Base-by-base conservation (phyloP, 202 grass and related monocot species). In the Musa balbisiana region DNA sequence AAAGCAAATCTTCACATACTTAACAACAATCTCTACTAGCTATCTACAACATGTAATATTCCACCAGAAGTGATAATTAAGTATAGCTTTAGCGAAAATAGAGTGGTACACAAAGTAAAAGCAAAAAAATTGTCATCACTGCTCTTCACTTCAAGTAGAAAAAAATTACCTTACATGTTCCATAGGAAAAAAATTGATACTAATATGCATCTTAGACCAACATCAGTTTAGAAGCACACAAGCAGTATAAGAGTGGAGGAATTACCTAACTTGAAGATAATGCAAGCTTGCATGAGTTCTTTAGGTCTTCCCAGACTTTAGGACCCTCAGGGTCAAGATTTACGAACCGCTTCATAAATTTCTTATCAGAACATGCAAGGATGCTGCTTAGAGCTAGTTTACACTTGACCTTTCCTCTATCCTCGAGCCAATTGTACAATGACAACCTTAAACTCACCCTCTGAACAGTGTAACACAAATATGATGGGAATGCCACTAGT, bases 391-490 rank as follows among this genome's bases (percentile, higher is more conserved):
- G 74, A 64, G 90, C 86, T 59, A 85, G 14, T 22, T 64, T 58
- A 52, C 82, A 73, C 23, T 20, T 56, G 64, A 58, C 43, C 69
- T 51, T 10, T 17, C 87, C 86, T 73, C 8, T 92, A 64, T 85
- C 82, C 77, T 58, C 55, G 69, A 92, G 75, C 90, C 90, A 92
- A 25, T 83, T 79, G 82, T 89, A 92, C 90, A 85, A 87, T 16
- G 80, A 69, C 52, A 85, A 60, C 80, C 90, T 92, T 55, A 59
- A n/a, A 78, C 85, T 89, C 60, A 62, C 66, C 84, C 90, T 89
- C 66, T 78, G 76, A 33, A 81, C 10, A 78, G 84, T 89, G 73
- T 84, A 92, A 0, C 87, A 82, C 78, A 92, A 51, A 79, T 21
- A 92, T 10, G 80, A 12, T 0, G 90, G 90, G 77, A 81, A 89